Conservation (phyloP, 208 protist genomes). For the Leishmania martiniquensis region DNA sequence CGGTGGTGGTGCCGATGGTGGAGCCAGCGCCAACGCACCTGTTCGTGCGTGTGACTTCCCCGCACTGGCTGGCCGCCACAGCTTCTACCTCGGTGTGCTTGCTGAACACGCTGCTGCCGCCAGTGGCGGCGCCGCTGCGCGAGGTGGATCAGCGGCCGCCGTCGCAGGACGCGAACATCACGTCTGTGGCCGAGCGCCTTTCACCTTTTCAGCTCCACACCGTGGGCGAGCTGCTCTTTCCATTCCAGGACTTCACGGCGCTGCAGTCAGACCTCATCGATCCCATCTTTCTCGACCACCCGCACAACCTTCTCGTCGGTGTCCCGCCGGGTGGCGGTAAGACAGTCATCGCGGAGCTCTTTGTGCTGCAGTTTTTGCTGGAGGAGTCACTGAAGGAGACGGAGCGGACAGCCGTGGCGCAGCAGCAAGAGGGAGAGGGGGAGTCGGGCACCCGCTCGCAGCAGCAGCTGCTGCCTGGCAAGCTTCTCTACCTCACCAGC, state of each 20-base stretch:
- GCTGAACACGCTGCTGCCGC: constrained; percentile 94
- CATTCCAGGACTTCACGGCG: constrained; percentile 95
- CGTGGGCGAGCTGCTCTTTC: constrained; percentile 77
- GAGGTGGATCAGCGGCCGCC: constrained; percentile 74
- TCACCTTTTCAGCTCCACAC: constrained; percentile 82
- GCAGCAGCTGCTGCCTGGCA: constrained; percentile 21
- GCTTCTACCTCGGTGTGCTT: constrained; percentile 89
- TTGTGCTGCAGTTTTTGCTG: constrained; percentile 81
- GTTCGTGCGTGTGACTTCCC: constrained; percentile 90
- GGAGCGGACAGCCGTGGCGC: constrained; percentile 11
- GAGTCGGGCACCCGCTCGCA: background rate
- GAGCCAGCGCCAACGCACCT: constrained; percentile 97
- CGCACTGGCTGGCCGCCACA: constrained; percentile 88
- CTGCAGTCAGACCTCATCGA: constrained; percentile 95
- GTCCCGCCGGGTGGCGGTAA: constrained; percentile 97
- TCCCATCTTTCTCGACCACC: constrained; percentile 93
- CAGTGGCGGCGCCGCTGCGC: constrained; percentile 62
- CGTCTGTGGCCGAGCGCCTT: constrained; percentile 77
- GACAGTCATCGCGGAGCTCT: constrained; percentile 88
- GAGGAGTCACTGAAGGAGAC: constrained; percentile 47
- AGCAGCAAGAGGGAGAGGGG: background rate
- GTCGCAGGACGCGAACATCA: constrained; percentile 63
- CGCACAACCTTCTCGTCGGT: constrained; percentile 96
- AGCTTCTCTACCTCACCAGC: constrained; percentile 85
- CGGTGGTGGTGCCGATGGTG: constrained; percentile 97